Base-by-base conservation (phyloP, 83 land plant species). In the Isoetes engelmannii region DNA sequence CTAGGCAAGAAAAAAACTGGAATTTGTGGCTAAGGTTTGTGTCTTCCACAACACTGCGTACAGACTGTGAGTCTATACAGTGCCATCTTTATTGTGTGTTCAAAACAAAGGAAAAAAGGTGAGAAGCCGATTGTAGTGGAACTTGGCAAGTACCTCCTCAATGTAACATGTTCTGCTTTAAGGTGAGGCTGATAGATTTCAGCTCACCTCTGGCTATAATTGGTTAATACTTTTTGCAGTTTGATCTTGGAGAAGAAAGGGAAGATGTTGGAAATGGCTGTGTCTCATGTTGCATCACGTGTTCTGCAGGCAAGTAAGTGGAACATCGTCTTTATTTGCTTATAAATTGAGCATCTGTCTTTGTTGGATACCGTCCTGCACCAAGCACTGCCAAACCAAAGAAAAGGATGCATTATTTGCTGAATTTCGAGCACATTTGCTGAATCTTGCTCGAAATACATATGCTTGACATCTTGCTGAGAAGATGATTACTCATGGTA, bases 401-500 rank as follows among this genome's bases (percentile, higher is more conserved):
- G 97, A 95, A 75, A 86, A 84, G 61, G 82, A 84, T 65, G 70
- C 71, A 45, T 84, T 95, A 6, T 91, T 74, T 80, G 84, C 79
- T 60, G 97, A 93, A 75, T 84, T 95, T 28, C 84, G 81, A 20
- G 97, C 99, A 15, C 89, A 91, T 74, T 77, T 92, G 69, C 77
- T 95, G 58, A 67, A 76, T 45, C 85, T 95, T 56, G 83, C 94
- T 0, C 49, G 74, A 54, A 89, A 85, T 74, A 88, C 82, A 5
- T 91, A 95, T 84, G 92, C 99, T 45, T 90, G 88, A 59, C 89
- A 86, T 73, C 86, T 95, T 42, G 91, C 92, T 62, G 81, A 76
- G 57, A 95, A 86, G 75, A 77, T 95, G 88, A 68, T 95, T 68
- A 97, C 91, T 76, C 81, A 75, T 82, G 97, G 99, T 94, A 83